Evolutionary conservation across 1,284 basidiomycete genomes (phyloP).

Genomic region (Pseudozyma tsukubaensis): DNA sequence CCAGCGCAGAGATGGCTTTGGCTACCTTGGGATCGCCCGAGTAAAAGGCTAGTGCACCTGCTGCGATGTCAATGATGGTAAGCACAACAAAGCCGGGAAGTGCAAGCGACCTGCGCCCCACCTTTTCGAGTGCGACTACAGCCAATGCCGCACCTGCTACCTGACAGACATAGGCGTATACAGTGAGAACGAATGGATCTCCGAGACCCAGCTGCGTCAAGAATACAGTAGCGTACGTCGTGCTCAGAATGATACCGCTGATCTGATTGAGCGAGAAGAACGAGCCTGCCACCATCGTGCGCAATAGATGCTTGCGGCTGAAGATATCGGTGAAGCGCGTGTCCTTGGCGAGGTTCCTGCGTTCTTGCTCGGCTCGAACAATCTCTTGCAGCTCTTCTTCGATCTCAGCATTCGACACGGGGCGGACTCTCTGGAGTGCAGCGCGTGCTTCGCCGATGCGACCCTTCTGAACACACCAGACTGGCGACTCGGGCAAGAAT

Average conservation of each 20-base stretch:
- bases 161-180: constrained; percentile 50
- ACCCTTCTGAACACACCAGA: constrained; percentile 55
- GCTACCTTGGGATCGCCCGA: constrained; percentile 16
- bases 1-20: constrained; percentile 52
- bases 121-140: constrained; percentile 52
- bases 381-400: constrained; percentile 50
- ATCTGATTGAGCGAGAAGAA: constrained; percentile 61
- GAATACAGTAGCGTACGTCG: constrained; percentile 58
- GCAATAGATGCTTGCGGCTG: constrained; percentile 43
- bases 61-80: constrained; percentile 47
- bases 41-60: constrained; percentile 48
- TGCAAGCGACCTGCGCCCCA: constrained; percentile 52
- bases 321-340: constrained; percentile 56
- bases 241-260: constrained; percentile 59
- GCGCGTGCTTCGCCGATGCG: constrained; percentile 49
- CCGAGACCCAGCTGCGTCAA: constrained; percentile 52
- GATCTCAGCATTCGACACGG: constrained; percentile 44
- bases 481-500: constrained; percentile 52
- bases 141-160: constrained; percentile 50
- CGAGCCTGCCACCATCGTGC: constrained; percentile 56
- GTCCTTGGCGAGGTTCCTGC: constrained; percentile 34
- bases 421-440: constrained; percentile 42
- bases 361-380: constrained; percentile 51
- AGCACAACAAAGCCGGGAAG: constrained; percentile 53
- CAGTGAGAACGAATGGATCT: constrained; percentile 53